Conservation (phyloP, 805 yeast genomes). For the Teunomyces gatunensis region DNA sequence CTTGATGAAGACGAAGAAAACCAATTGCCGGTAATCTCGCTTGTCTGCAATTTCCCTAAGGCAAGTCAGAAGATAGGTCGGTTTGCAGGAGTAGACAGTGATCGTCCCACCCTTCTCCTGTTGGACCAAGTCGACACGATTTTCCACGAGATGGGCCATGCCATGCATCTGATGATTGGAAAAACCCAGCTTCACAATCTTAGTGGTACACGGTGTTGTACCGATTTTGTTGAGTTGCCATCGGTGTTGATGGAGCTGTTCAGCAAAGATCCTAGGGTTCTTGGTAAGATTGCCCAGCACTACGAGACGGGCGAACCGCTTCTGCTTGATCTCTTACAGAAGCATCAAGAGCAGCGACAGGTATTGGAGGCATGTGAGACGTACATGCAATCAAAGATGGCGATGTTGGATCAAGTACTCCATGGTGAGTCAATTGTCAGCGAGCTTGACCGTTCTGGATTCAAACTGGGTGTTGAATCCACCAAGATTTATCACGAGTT, state of each 20-base stretch:
- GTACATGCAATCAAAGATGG: slow-evolving; percentile 86
- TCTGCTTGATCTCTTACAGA: slow-evolving; percentile 47
- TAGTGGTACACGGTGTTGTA: slow-evolving; percentile 91
- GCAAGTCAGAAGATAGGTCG: slow-evolving; percentile 29
- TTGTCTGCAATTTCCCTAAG: slow-evolving; percentile 76
- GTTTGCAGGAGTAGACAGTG: slow-evolving; percentile 22
- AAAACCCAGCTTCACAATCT: slow-evolving; percentile 86
- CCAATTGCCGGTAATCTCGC: slow-evolving; percentile 87
- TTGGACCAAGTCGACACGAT: slow-evolving; percentile 86
- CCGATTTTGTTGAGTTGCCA: slow-evolving; percentile 96
- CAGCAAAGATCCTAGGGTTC: slow-evolving; percentile 76
- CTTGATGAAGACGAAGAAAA: slow-evolving; percentile 47
- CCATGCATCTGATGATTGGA: slow-evolving; percentile 96
- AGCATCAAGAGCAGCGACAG: slow-evolving; percentile 50
- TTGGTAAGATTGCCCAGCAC: slow-evolving; percentile 71
- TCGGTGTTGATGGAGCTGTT: slow-evolving; percentile 95
- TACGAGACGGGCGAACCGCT: slow-evolving; percentile 62
- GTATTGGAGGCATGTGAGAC: slow-evolving; percentile 68
- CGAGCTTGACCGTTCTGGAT: slow-evolving; percentile 10
- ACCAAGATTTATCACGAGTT: slow-evolving; percentile 62
- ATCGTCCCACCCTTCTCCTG: slow-evolving; percentile 54
- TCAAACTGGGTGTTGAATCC: slow-evolving; percentile 45
- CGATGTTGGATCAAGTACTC: slow-evolving; percentile 77
- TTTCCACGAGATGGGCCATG: slow-evolving; percentile 99
- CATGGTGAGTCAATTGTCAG: slow-evolving; percentile 46